Evolutionary conservation across 768 basidiomycete species (phyloP).

Genomic region (Agaricus subrufescens): DNA sequence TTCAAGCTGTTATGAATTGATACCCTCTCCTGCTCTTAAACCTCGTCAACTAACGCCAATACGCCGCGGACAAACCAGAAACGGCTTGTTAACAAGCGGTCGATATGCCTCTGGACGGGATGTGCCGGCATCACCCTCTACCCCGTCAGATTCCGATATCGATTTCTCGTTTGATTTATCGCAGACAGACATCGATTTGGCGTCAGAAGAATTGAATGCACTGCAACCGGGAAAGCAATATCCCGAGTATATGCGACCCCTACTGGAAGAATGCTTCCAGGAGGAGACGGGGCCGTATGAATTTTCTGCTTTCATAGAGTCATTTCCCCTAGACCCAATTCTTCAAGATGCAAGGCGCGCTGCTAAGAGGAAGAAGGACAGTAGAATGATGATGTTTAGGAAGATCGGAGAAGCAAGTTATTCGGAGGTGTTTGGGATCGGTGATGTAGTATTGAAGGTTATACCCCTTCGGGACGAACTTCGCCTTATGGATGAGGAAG

Average conservation of each 20-base stretch:
- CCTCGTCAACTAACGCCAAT: slow-evolving; percentile 70
- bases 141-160: slow-evolving; percentile 49
- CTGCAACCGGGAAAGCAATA: slow-evolving; percentile 21
- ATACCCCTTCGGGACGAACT: slow-evolving; percentile 67
- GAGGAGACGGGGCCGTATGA: slow-evolving; percentile 56
- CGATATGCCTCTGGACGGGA: slow-evolving; percentile 19
- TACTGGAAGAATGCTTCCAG: slow-evolving; percentile 72
- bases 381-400: slow-evolving; percentile 38
- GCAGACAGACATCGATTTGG: slow-evolving; percentile 32
- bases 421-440: slow-evolving; percentile 92
- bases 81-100: not conserved
- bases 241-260: slow-evolving; percentile 54
- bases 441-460: slow-evolving; percentile 86
- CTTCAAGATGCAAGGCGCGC: slow-evolving; percentile 29
- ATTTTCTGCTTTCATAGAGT: slow-evolving; percentile 79
- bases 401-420: slow-evolving; percentile 98
- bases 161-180: slow-evolving; percentile 50
- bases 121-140: slow-evolving; percentile 53
- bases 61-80: slow-evolving; percentile 35
- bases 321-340: slow-evolving; percentile 71
- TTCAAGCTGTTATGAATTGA: slow-evolving; percentile 13
- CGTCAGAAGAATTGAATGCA: slow-evolving; percentile 16
- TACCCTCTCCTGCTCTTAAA: slow-evolving; percentile 33
- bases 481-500: slow-evolving; percentile 9
- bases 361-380: not conserved